These are phyloP conservation scores for Cucurbita argyrosperma DNA, from an alignment of 306 rosid genomes.

Conservation along the genomic window DNA sequence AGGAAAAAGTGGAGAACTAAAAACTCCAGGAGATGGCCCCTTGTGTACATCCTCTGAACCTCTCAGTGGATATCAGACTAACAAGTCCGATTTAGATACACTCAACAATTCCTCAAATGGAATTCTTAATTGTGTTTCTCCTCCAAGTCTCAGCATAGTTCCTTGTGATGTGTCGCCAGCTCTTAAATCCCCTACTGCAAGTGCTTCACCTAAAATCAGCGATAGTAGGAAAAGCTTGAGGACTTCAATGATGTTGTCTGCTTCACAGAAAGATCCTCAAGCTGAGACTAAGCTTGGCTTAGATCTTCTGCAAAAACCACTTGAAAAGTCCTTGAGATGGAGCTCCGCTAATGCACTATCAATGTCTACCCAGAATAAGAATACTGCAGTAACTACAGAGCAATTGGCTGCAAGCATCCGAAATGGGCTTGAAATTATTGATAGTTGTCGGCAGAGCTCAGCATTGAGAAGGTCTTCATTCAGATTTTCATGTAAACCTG, in stretches of 20 bases:
- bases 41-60: slow-evolving; percentile 24
- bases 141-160: slow-evolving; percentile 36
- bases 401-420: slow-evolving; percentile 85
- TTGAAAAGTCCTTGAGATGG: slow-evolving; percentile 16
- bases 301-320: slow-evolving; percentile 17
- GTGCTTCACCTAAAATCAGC: slow-evolving; percentile 73
- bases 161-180: slow-evolving; percentile 35
- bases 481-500: slow-evolving; percentile 60
- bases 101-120: slow-evolving; percentile 27
- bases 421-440: slow-evolving; percentile 79
- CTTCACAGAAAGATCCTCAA: slow-evolving; percentile 47
- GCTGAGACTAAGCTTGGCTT: slow-evolving; percentile 21
- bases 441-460: slow-evolving; percentile 45
- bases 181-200: slow-evolving; percentile 73
- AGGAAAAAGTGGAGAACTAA: slow-evolving; percentile 27
- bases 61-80: slow-evolving; percentile 20
- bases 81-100: slow-evolving; percentile 21
- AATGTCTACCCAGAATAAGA: slow-evolving; percentile 33
- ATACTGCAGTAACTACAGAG: slow-evolving; percentile 38
- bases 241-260: slow-evolving; percentile 54
- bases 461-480: slow-evolving; percentile 56
- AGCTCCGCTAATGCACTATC: slow-evolving; percentile 27
- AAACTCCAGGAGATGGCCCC: slow-evolving; percentile 3
- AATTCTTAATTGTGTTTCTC: slow-evolving; percentile 32
- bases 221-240: slow-evolving; percentile 84